Evolutionary conservation across 192 early-diverging fungal species (phyloP).

Genomic region (Coemansia brasiliensis): DNA sequence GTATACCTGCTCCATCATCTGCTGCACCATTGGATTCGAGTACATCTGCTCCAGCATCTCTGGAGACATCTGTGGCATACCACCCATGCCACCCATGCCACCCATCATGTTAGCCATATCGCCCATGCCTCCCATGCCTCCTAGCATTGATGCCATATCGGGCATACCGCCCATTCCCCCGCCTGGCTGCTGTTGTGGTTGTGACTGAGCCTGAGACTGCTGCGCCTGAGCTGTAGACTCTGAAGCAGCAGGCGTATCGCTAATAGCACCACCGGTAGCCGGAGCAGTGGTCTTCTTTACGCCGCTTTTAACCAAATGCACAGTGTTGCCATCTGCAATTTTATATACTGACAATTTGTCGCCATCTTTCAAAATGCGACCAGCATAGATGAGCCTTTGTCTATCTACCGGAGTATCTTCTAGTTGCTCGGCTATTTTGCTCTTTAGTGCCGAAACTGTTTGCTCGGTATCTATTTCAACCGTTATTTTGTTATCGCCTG

Average conservation of each 20-base stretch:
- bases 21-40: conserved; percentile 80
- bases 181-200: conserved; percentile 1
- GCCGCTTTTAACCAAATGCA: conserved; percentile 86
- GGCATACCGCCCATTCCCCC: conserved; percentile 39
- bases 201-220: not conserved
- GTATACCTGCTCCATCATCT: conserved; percentile 78
- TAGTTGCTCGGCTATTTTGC: conserved; percentile 63
- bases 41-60: conserved; percentile 70
- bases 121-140: conserved; percentile 15
- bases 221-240: not conserved
- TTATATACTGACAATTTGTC: conserved; percentile 80
- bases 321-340: conserved; percentile 80
- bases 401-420: conserved; percentile 64
- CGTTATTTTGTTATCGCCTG: conserved; percentile 15
- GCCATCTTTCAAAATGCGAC: conserved; percentile 89
- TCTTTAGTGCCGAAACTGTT: conserved; percentile 76
- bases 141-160: conserved; percentile 41
- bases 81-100: conserved; percentile 60
- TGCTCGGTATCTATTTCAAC: conserved; percentile 48
- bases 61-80: conserved; percentile 60
- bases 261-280: conserved; percentile 26
- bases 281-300: conserved; percentile 48
- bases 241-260: conserved; percentile 7
- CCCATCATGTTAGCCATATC: conserved; percentile 57
- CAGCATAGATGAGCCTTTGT: conserved; percentile 92